Evolutionary conservation across 495 filamentous ascomycete species (phyloP).

Genomic region (Penicillium waksmanii): DNA sequence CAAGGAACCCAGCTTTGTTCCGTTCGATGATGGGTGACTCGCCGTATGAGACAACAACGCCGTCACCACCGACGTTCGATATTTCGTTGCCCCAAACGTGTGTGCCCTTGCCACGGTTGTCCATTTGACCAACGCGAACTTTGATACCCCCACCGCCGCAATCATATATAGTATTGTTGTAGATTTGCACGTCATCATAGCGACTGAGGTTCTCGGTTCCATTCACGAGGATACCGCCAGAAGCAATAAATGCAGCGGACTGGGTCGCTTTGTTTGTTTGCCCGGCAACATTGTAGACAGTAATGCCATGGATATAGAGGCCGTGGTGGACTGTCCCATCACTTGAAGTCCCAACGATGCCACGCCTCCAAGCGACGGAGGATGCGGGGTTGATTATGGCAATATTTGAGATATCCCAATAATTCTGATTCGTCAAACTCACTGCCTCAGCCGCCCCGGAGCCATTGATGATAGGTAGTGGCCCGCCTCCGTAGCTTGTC

Average conservation of each 20-base stretch:
- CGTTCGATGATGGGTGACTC: constrained; percentile 6
- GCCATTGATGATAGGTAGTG: constrained; percentile 12
- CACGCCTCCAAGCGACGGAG: constrained; percentile 2
- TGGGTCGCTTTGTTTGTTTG: constrained; percentile 15
- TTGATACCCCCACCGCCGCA: constrained; percentile 19
- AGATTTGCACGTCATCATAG: constrained; percentile 16
- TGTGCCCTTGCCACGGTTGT: constrained; percentile 8
- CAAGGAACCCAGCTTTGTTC: constrained; percentile 12
- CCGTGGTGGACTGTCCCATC: constrained; percentile 8
- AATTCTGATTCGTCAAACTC: constrained; percentile 9
- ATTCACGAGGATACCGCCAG: constrained; percentile 11
- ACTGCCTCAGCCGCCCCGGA: constrained; percentile 12
- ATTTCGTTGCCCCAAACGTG: constrained; percentile 13
- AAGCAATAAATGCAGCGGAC: constrained; percentile 9
- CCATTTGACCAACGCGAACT: constrained; percentile 17
- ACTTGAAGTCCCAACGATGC: constrained; percentile 7
- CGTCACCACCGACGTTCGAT: constrained; percentile 17
- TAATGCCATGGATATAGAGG: constrained; percentile 12
- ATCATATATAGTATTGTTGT: constrained; percentile 11
- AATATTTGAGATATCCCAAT: constrained; percentile 15
- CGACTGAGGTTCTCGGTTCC: constrained; percentile 10
- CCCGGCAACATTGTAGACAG: constrained; percentile 13
- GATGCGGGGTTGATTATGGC: constrained; percentile 10
- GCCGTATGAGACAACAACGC: constrained; percentile 14
- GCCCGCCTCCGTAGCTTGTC: constrained; percentile 10